A percentile compares a stretch with the other conserved stretches of the same genome.
Conservation (phyloP, 2,329 filamentous ascomycete species). For the Leptosphaerulina australis region DNA sequence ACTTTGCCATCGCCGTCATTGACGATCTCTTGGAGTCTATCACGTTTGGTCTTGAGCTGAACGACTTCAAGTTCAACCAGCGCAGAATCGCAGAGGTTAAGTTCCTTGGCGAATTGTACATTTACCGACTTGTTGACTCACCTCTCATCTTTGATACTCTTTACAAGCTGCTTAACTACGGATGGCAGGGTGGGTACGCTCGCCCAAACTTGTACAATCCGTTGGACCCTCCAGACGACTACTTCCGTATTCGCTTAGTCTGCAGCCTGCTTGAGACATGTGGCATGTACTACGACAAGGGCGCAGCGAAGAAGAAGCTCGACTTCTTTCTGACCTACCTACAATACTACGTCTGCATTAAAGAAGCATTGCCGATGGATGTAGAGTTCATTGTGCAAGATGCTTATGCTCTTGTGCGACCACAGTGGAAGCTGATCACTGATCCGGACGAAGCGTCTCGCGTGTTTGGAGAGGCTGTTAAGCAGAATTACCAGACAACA, state of each 20-base stretch:
- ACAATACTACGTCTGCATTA: constrained; percentile 94
- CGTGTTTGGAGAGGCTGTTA: constrained; percentile 84
- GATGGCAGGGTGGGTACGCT: constrained; percentile 81
- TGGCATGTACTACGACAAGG: constrained; percentile 93
- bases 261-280: constrained; percentile 92
- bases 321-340: constrained; percentile 98
- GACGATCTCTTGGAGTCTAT: constrained; percentile 91
- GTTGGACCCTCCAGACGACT: constrained; percentile 90
- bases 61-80: constrained; percentile 98
- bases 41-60: constrained; percentile 85
- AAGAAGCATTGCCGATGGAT: constrained; percentile 90
- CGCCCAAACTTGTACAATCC: constrained; percentile 76
- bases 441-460: constrained; percentile 82
- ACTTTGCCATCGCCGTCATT: constrained; percentile 88
- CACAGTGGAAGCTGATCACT: constrained; percentile 87
- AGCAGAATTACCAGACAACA: constrained; percentile 83
- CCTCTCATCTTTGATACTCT: constrained; percentile 93
- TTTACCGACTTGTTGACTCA: constrained; percentile 95
- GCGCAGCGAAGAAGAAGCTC: constrained; percentile 91
- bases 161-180: constrained; percentile 93
- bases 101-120: constrained; percentile 94
- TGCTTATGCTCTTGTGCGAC: constrained; percentile 80
- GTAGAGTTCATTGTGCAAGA: constrained; percentile 97
- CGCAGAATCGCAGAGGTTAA: constrained; percentile 93
- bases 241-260: constrained; percentile 90